Percentiles rank a stretch among this genome's conserved stretches.
Conservation (phyloP, 768 basidiomycete species). For the Leccinum imitatum region DNA sequence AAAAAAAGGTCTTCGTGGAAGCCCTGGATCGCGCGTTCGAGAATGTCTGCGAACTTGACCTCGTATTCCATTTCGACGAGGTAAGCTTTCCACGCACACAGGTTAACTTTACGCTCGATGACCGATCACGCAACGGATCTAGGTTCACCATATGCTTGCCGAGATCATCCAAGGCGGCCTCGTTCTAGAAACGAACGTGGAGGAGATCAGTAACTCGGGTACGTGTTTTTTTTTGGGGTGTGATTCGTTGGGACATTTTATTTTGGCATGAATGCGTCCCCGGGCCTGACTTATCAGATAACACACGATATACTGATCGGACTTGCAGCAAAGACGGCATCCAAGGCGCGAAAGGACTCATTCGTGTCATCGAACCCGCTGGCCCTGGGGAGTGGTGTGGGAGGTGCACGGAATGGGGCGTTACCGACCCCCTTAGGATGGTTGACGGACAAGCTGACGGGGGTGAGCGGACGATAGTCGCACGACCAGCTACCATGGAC, state of each 20-base stretch:
- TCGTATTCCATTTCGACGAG: conserved; percentile 99
- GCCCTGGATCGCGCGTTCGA: conserved; percentile 93
- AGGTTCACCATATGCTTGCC: conserved; percentile 91
- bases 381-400: conserved; percentile 61
- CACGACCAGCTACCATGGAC: not conserved
- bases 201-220: conserved; percentile 78
- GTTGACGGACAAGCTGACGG: conserved; percentile 73
- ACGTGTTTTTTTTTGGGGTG: conserved; percentile 24
- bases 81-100: conserved; percentile 40
- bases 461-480: conserved; percentile 51
- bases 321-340: conserved; percentile 61
- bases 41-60: conserved; percentile 97
- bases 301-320: conserved; percentile 12
- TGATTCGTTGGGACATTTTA: not conserved
- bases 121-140: conserved; percentile 2
- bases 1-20: conserved; percentile 87
- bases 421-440: conserved; percentile 76
- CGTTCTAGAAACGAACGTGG: conserved; percentile 92
- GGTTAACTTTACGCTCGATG: not conserved
- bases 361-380: conserved; percentile 82
- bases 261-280: not conserved
- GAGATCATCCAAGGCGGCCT: conserved; percentile 97
- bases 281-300: conserved; percentile 1
- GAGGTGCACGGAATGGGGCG: conserved; percentile 58
- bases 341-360: conserved; percentile 73